Base-by-base conservation (phyloP, 164 flowering plant species). In the Vitis cinerea region DNA sequence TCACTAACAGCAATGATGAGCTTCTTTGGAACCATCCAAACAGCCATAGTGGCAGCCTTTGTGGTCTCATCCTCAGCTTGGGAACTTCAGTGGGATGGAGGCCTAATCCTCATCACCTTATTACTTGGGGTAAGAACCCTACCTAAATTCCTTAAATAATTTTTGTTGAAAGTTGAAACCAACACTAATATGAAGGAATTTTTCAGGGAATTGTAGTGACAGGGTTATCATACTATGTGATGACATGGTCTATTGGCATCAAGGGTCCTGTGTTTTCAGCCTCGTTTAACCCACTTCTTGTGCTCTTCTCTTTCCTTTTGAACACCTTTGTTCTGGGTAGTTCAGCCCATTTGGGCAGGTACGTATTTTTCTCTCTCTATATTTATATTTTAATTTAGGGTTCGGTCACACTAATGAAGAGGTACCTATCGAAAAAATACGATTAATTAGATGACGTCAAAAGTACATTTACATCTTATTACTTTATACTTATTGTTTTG, bases 21-120 rank as follows among this genome's bases (percentile, higher is more conserved):
- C 73, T 19, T 69, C n/a, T 74, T 59, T 50, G 77, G 77, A 54
- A 74, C 73, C 56, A 64, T 74, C 19, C 73, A 69, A 19, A 59
- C 77, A 14, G 61, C 73, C 17, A 9, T 74, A 55, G 51, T 74
- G 11, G 12, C 73, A 12, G 73, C 50, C 27, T 50, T 69, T 64
- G 16, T 64, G 12, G 61, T n/a, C 69, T 14, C 60, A 10, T 51
- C 29, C 17, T 48, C 77, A 59, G 60, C 65, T 13, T 74, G 77
- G 77, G 59, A 63, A 16, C 48, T 74, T 9, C 9, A 59, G 60
- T 74, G 72, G 72, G 61, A 51, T 47, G 69, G 72, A 53, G 77
- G 73, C 14, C 51, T 64, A 10, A 19, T 10, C 54, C 51, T 50
- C 37, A 31, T 31, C 37, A 31, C 37, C 6, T 31, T 31, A 31